phyloP scores from a whole-genome alignment of 2,329 filamentous ascomycete species.

The Alternaria sp. region DNA sequence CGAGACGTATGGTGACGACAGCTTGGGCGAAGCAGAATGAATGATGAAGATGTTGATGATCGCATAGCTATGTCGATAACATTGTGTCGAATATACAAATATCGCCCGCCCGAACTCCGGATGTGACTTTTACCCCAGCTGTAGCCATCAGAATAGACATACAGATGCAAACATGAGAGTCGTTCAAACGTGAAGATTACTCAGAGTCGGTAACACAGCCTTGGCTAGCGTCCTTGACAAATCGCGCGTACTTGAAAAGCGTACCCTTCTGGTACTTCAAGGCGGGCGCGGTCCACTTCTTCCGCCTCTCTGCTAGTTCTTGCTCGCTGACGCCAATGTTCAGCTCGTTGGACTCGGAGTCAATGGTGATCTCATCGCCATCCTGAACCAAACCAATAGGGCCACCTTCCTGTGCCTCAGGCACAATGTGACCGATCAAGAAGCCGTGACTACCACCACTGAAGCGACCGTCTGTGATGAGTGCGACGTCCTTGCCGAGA shows the following conservation, averaged over 20 bases:
- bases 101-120: background rate
- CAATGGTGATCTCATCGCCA: slow-evolving; percentile 81
- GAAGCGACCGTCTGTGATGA: slow-evolving; percentile 78
- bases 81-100: background rate
- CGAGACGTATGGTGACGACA: background rate
- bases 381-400: slow-evolving; percentile 84
- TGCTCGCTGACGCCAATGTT: slow-evolving; percentile 70
- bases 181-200: slow-evolving; percentile 10
- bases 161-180: background rate
- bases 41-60: no score
- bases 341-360: slow-evolving; percentile 73
- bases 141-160: background rate
- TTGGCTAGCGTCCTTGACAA: slow-evolving; percentile 63
- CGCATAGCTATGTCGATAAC: background rate
- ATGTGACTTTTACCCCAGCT: slow-evolving; percentile 3
- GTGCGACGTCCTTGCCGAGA: slow-evolving; percentile 73
- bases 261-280: slow-evolving; percentile 66
- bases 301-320: slow-evolving; percentile 61
- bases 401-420: slow-evolving; percentile 84
- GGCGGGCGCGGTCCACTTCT: slow-evolving; percentile 60
- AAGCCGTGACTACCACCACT: slow-evolving; percentile 85
- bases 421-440: slow-evolving; percentile 85
- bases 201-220: slow-evolving; percentile 64
- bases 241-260: slow-evolving; percentile 64
- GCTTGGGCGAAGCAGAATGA: background rate